Base-by-base conservation (phyloP, 1,284 basidiomycete species). In the Tranzscheliella williamsii region DNA sequence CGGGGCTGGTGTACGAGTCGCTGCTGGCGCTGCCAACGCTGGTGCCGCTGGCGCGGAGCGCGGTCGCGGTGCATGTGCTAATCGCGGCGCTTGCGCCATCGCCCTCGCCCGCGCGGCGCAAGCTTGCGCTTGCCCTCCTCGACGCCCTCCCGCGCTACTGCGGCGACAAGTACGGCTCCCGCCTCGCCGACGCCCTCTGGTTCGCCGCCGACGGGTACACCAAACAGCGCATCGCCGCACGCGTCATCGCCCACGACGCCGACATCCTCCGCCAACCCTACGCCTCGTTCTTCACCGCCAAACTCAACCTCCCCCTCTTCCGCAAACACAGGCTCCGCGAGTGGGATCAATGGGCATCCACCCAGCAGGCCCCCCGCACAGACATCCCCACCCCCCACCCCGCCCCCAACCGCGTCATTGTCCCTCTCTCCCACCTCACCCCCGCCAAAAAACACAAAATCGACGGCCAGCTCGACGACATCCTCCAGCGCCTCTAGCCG, bases 161-260 rank as follows among this genome's bases (percentile, higher is more conserved):
- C 17, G 65, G 68, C 13, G 75, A 72, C 43, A 69, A 68, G 31
- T 75, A 61, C 48, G 73, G 74, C 15, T 66, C 60, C n/a, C 67
- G 75, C 4, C 62, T 76, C 2, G 70, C 73, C 2, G 73, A 76
- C 24, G 41, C 60, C 2, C 31, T 69, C 1, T 77, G 73, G 72
- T 48, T 48, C 30, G 31, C 35, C 4, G 50, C 67, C 6, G 75
- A 76, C 41, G 64, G 61, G 2, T 77, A 41, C 13, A 30, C 42
- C 5, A 51, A 56, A 24, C 47, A 63, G 15, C 73, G 71, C 26
- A 54, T 72, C 18, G 67, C 51, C 5, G 46, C 50, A n/a, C 23
- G 32, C 2, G 53, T 43, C 5, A 37, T 67, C 2, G 32, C 42
- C n/a, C 27, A 63, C 31, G 57, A 68, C 16, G 42, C 53, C n/a